These are phyloP conservation scores for Metschnikowia rubicola DNA, from an alignment of 805 yeast species.

Conservation along the genomic window DNA sequence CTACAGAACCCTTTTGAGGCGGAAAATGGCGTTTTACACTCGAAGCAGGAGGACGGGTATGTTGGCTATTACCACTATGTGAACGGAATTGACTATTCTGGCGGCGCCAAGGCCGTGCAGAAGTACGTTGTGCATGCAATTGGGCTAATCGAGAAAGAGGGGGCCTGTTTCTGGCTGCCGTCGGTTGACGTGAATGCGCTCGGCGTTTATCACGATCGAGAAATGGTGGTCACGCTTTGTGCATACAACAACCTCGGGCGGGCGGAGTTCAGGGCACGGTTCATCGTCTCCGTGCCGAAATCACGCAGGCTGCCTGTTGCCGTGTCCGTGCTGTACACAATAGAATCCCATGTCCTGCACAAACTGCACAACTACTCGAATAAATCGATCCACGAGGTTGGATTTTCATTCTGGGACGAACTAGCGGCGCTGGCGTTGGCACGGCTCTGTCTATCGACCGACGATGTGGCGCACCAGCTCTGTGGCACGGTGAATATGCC, in stretches of 20 bases:
- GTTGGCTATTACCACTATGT: constrained; percentile 38
- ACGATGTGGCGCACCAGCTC: constrained; percentile 50
- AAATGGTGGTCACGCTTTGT: constrained; percentile 53
- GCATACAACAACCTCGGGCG: constrained; percentile 70
- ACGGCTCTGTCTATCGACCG: constrained; percentile 50
- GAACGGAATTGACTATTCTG: constrained; percentile 30
- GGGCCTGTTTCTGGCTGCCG: constrained; percentile 19
- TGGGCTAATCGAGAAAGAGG: constrained; percentile 21
- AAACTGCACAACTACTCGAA: constrained; percentile 11
- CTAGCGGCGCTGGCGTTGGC: constrained; percentile 55
- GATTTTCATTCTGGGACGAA: constrained; percentile 51
- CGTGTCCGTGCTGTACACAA: constrained; percentile 10
- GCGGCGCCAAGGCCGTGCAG: constrained; percentile 26
- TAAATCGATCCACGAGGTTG: constrained; percentile 17
- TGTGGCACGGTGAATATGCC: constrained; percentile 52
- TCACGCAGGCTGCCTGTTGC: constrained; percentile 5
- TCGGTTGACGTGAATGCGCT: constrained; percentile 1
- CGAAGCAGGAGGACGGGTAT: constrained; percentile 36
- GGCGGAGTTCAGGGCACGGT: constrained; percentile 72
- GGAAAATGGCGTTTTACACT: constrained; percentile 3
- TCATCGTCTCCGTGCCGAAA: constrained; percentile 25
- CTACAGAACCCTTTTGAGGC: constrained; percentile 26
- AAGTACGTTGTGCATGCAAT: constrained; percentile 24
- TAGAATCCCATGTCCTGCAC: constrained; percentile 9
- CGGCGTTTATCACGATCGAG: constrained; percentile 17